A percentile compares a stretch with the other conserved stretches of the same genome.
phyloP scores from a whole-genome alignment of 345 rosid species.

The Dovyalis caffra region DNA sequence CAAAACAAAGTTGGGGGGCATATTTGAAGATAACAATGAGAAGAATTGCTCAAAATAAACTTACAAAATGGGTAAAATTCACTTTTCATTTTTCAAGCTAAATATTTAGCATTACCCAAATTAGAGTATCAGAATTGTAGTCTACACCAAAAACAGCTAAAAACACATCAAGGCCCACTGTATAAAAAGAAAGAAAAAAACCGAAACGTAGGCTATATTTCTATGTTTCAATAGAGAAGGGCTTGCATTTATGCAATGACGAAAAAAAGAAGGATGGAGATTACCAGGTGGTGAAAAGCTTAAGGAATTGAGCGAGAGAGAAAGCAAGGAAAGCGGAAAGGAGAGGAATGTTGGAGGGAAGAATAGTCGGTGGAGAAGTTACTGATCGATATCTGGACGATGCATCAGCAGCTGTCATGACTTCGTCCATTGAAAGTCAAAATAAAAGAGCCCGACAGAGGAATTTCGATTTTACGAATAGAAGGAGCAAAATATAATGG shows the following conservation, averaged over 20 bases:
- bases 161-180: neutral
- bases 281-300: conserved; percentile 54
- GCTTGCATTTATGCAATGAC: no score
- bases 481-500: neutral
- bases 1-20: no score
- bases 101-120: no score
- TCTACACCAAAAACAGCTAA: no score
- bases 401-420: conserved; percentile 44
- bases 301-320: conserved; percentile 54
- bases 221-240: neutral
- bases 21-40: no score
- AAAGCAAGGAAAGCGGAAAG: no score
- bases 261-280: neutral
- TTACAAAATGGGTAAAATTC: no score
- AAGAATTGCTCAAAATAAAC: no score
- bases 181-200: neutral
- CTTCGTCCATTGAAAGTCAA: conserved; percentile 42
- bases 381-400: conserved; percentile 37
- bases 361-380: conserved; percentile 26
- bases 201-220: neutral
- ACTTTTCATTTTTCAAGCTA: no score
- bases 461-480: no score
- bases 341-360: conserved; percentile 44
- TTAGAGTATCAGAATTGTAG: no score
- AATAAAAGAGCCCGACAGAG: no score